Evolutionary conservation across 2,329 filamentous ascomycete species (phyloP).

Genomic region (Lasiodiplodia hormozganensis): DNA sequence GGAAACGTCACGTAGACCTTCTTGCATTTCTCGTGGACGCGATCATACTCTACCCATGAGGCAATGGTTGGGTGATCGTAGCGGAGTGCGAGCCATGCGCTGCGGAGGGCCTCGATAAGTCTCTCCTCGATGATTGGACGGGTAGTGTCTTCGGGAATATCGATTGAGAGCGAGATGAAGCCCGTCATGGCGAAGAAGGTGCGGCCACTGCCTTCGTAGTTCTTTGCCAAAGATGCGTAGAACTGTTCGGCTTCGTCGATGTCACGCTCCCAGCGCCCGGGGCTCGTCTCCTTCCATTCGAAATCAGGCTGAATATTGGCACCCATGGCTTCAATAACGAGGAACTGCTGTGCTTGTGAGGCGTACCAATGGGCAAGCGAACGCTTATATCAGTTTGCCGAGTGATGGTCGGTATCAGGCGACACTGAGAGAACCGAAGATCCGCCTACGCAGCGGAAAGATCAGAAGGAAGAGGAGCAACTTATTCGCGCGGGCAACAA

Average conservation of each 20-base stretch:
- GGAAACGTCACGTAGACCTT: constrained; percentile 39
- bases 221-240: constrained; percentile 47
- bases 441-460: too few relatives aligned
- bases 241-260: constrained; percentile 53
- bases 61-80: constrained; percentile 46
- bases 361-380: background rate
- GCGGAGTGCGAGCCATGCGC: constrained; percentile 46
- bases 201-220: constrained; percentile 48
- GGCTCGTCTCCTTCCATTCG: background rate
- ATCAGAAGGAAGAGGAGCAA: too few relatives aligned
- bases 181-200: constrained; percentile 54
- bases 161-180: constrained; percentile 42
- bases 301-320: background rate
- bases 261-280: constrained; percentile 44
- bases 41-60: constrained; percentile 36
- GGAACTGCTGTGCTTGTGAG: background rate
- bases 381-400: background rate
- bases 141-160: background rate
- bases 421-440: background rate
- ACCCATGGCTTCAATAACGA: background rate
- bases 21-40: constrained; percentile 33
- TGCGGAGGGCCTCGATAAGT: constrained; percentile 41
- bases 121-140: constrained; percentile 28
- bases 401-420: background rate
- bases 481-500: background rate